These are phyloP conservation scores for Macadamia tetraphylla DNA, from an alignment of 164 flowering plant species.

Conservation along the genomic window DNA sequence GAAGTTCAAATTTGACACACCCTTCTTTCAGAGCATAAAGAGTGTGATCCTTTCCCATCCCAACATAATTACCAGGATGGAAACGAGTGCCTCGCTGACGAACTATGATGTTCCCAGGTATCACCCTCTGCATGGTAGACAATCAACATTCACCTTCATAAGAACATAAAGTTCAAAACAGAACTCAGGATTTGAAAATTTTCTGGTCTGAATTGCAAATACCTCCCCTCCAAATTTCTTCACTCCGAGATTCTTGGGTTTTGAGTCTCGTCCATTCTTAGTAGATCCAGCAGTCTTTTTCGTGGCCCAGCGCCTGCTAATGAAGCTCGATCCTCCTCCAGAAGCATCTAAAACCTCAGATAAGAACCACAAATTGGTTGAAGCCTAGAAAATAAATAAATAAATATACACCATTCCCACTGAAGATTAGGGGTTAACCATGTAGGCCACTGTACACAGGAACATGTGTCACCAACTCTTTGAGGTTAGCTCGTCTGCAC, in stretches of 20 bases:
- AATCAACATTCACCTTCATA: background rate
- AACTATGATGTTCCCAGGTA: slow-evolving; percentile 91
- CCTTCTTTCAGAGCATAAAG: slow-evolving; percentile 91
- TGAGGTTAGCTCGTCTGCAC: too few relatives aligned
- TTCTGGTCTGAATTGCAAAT: background rate
- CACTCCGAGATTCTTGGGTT: slow-evolving; percentile 85
- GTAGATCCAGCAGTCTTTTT: slow-evolving; percentile 93
- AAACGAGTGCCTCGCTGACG: slow-evolving; percentile 91
- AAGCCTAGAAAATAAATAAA: too few relatives aligned
- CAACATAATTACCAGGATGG: slow-evolving; percentile 94
- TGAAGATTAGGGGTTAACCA: too few relatives aligned
- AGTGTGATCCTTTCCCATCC: slow-evolving; percentile 92
- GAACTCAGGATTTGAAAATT: background rate
- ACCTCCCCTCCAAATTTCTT: slow-evolving; percentile 99
- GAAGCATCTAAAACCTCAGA: slow-evolving; percentile 36
- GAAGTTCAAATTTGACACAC: slow-evolving; percentile 62
- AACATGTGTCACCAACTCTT: too few relatives aligned
- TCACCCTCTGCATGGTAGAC: slow-evolving; percentile 60
- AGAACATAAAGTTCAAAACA: background rate
- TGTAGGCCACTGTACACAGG: too few relatives aligned
- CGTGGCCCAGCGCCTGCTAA: slow-evolving; percentile 90
- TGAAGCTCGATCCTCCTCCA: slow-evolving; percentile 57
- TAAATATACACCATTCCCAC: too few relatives aligned
- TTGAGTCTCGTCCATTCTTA: slow-evolving; percentile 96
- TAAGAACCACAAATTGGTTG: too few relatives aligned